phyloP scores from a whole-genome alignment of 148 eudicot genomes.

The Rhododendron vialii region DNA sequence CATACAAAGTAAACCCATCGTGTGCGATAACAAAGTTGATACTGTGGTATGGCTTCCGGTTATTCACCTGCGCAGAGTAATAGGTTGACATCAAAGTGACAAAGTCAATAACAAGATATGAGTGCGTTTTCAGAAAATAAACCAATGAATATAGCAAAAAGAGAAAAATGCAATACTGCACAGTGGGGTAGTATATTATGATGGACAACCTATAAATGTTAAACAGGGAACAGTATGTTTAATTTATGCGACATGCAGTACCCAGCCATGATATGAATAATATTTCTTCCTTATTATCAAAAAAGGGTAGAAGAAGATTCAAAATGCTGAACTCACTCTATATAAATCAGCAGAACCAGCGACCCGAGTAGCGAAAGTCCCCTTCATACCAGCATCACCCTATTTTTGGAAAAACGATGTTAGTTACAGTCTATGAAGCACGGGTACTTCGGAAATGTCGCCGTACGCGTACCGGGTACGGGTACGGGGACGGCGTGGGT shows the following conservation, averaged over 20 bases:
- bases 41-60: conserved; percentile 89
- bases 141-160: neutral
- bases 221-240: neutral
- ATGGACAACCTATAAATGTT: neutral
- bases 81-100: neutral
- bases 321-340: conserved; percentile 41
- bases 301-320: neutral
- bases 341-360: conserved; percentile 95
- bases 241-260: neutral
- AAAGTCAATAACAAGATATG: neutral
- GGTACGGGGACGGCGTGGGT: no score
- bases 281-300: neutral
- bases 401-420: conserved; percentile 20
- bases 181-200: neutral
- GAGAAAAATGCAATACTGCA: neutral
- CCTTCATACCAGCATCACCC: conserved; percentile 95
- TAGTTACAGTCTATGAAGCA: neutral
- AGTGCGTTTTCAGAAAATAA: neutral
- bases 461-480: no score
- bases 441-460: no score
- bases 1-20: conserved; percentile 94
- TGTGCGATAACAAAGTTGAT: conserved; percentile 92
- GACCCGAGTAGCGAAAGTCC: conserved; percentile 82
- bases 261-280: neutral
- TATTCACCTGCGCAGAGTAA: conserved; percentile 59